Evolutionary conservation across 495 filamentous ascomycete species (phyloP).

Genomic region (Aspergillus conjunctus): DNA sequence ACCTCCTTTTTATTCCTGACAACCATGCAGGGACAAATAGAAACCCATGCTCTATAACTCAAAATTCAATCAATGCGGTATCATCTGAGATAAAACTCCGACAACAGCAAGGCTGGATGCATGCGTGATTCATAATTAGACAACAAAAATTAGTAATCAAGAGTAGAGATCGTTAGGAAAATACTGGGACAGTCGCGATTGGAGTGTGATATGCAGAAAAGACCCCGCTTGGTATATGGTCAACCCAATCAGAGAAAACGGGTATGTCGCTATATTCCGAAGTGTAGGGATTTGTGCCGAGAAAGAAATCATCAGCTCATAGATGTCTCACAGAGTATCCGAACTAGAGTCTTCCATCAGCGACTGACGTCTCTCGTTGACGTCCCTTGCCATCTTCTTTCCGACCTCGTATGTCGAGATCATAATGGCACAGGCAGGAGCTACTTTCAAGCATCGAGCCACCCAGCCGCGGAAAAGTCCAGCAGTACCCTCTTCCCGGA

Average conservation of each 20-base stretch:
- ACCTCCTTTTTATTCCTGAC: slow-evolving; percentile 11
- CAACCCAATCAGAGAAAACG: slow-evolving; percentile 4
- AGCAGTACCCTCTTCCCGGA: slow-evolving; percentile 73
- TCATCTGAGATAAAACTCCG: slow-evolving; percentile 25
- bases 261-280: slow-evolving; percentile 10
- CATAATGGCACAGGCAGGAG: slow-evolving; percentile 99
- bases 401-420: slow-evolving; percentile 96
- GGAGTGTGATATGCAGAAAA: slow-evolving; percentile 7
- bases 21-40: slow-evolving; percentile 6
- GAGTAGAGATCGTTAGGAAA: slow-evolving; percentile 20
- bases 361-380: slow-evolving; percentile 66
- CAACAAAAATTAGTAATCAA: slow-evolving; percentile 32
- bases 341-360: slow-evolving; percentile 15
- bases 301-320: neutral
- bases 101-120: slow-evolving; percentile 21
- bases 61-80: slow-evolving; percentile 33
- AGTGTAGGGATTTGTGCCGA: slow-evolving; percentile 1
- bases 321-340: neutral
- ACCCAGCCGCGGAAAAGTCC: slow-evolving; percentile 91
- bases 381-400: slow-evolving; percentile 78
- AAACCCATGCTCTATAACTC: slow-evolving; percentile 34
- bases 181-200: slow-evolving; percentile 1
- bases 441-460: slow-evolving; percentile 89
- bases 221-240: neutral
- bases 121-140: slow-evolving; percentile 29